phyloP scores from a whole-genome alignment of 1,284 basidiomycete species.

The Stygiomarasmius scandens region DNA sequence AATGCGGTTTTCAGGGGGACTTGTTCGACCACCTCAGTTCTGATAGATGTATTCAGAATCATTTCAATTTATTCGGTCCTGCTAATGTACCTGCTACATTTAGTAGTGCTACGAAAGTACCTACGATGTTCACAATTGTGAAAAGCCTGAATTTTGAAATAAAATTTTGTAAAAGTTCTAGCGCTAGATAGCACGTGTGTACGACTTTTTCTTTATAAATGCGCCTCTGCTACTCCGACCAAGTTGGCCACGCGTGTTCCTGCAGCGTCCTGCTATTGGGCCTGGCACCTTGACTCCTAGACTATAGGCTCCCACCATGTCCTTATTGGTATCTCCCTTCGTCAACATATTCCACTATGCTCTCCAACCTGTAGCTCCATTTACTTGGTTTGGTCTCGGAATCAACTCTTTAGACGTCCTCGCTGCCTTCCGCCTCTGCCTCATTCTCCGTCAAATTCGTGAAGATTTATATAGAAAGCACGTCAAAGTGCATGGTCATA shows the following conservation, averaged over 20 bases:
- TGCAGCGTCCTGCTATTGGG: not conserved
- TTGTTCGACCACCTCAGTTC: too few species aligned
- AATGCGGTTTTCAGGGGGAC: too few species aligned
- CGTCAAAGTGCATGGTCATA: conserved; percentile 35
- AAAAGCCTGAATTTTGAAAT: too few species aligned
- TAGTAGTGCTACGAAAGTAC: too few species aligned
- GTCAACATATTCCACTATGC: conserved; percentile 54
- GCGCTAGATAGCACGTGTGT: too few species aligned
- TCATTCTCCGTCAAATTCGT: conserved; percentile 66
- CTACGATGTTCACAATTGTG: too few species aligned
- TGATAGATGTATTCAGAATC: too few species aligned
- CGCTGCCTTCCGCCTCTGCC: conserved; percentile 66
- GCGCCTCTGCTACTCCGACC: too few species aligned
- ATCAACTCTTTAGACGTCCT: conserved; percentile 66
- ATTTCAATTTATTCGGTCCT: too few species aligned
- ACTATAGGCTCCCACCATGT: conserved; percentile 23
- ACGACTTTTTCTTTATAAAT: too few species aligned
- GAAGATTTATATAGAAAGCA: conserved; percentile 52
- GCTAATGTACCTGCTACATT: too few species aligned
- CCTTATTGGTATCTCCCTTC: conserved; percentile 41
- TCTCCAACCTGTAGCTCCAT: conserved; percentile 64
- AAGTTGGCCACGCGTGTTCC: not conserved
- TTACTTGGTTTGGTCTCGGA: conserved; percentile 65
- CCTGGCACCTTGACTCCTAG: not conserved
- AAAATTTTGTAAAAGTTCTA: too few species aligned